phyloP scores from a whole-genome alignment of 2,329 filamentous ascomycete genomes.

The Beauveria australis region DNA sequence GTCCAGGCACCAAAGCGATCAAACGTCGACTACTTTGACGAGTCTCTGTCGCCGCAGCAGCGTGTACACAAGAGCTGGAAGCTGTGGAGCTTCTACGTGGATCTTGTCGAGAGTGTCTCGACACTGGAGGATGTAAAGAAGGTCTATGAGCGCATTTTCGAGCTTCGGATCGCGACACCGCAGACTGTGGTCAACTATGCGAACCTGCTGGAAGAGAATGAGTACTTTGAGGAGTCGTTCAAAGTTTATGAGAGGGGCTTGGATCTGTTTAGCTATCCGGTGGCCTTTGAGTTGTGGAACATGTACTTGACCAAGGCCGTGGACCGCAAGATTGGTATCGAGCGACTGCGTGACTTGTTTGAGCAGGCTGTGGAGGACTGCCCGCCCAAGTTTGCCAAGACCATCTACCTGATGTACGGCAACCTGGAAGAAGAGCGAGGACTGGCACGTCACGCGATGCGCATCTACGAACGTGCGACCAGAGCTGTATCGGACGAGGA shows the following conservation, averaged over 20 bases:
- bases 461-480: constrained; percentile 96
- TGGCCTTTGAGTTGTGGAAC: constrained; percentile 98
- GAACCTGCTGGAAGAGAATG: constrained; percentile 86
- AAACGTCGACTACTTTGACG: constrained; percentile 99
- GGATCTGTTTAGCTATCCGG: constrained; percentile 96
- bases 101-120: constrained; percentile 90
- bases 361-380: constrained; percentile 95
- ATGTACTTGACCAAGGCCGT: constrained; percentile 96
- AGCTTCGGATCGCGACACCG: constrained; percentile 92
- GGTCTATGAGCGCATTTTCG: constrained; percentile 95
- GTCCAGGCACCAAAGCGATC: constrained; percentile 94
- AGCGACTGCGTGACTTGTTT: constrained; percentile 87
- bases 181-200: constrained; percentile 99
- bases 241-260: constrained; percentile 94
- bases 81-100: constrained; percentile 98
- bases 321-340: constrained; percentile 90
- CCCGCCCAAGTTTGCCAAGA: constrained; percentile 91
- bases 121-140: constrained; percentile 86
- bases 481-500: constrained; percentile 92
- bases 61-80: constrained; percentile 99
- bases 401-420: constrained; percentile 96
- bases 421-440: constrained; percentile 94
- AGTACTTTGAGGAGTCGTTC: constrained; percentile 96
- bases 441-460: constrained; percentile 92
- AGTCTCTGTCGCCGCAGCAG: constrained; percentile 86